phyloP scores from a whole-genome alignment of 2,329 filamentous ascomycete species.

The Colletotrichum spaethianum region DNA sequence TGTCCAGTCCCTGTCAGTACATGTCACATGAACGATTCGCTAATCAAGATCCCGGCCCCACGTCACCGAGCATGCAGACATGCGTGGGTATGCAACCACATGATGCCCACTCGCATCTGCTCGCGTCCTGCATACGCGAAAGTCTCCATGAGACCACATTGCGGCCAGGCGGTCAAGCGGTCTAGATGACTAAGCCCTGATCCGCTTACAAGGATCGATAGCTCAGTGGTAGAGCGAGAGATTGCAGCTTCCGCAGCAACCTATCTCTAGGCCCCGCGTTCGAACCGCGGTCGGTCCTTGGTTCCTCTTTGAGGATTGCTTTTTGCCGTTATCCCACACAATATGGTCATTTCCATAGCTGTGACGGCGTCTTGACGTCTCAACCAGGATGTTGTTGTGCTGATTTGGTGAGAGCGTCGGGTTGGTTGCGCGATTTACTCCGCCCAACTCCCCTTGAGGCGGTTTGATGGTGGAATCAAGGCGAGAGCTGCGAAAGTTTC shows the following conservation, averaged over 20 bases:
- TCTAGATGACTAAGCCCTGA: conserved; percentile 22
- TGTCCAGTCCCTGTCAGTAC: not conserved
- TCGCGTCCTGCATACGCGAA: conserved; percentile 5
- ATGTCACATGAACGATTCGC: conserved; percentile 13
- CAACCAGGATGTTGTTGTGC: too few species aligned
- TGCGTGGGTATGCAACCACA: conserved; percentile 5
- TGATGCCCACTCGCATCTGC: conserved; percentile 2
- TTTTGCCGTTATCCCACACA: too few species aligned
- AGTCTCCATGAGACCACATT: conserved; percentile 22
- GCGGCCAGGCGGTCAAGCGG: not conserved
- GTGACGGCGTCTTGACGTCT: too few species aligned
- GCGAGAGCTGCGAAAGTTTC: too few species aligned
- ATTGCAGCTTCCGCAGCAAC: conserved; percentile 34
- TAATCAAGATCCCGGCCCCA: conserved; percentile 21
- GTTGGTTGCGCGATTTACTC: not conserved
- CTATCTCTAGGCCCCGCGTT: conserved; percentile 42
- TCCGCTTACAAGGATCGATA: conserved; percentile 33
- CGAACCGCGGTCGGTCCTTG: conserved; percentile 41
- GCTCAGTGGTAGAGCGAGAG: conserved; percentile 42
- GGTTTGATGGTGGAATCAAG: too few species aligned
- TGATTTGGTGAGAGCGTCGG: not conserved
- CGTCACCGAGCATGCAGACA: not conserved
- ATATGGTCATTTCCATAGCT: too few species aligned
- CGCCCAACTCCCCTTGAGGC: too few species aligned
- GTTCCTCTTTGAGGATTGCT: not conserved